Conservation (phyloP, 257 asterid genomes). For the Przewalskia tangutica region DNA sequence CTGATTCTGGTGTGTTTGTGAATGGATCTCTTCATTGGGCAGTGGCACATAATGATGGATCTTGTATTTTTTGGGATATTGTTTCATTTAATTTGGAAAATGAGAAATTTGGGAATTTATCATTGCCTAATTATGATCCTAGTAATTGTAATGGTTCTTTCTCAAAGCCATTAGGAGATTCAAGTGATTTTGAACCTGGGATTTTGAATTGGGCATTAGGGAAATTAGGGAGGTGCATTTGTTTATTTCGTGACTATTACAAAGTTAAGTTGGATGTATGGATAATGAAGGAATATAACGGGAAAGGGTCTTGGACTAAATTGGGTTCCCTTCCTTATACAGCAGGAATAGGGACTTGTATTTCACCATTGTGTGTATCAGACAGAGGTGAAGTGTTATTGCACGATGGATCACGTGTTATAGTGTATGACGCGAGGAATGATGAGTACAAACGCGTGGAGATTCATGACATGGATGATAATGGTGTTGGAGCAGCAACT, state of each 20-base stretch:
- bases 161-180: constrained; percentile 5
- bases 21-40: constrained; percentile 32
- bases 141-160: constrained; percentile 15
- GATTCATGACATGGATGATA: neutral
- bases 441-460: constrained; percentile 11
- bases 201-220: constrained; percentile 9
- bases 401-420: constrained; percentile 9
- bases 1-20: constrained; percentile 13
- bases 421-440: constrained; percentile 25
- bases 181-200: constrained; percentile 24
- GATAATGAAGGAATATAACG: constrained; percentile 43
- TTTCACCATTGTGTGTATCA: constrained; percentile 22
- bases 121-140: constrained; percentile 35
- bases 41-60: neutral
- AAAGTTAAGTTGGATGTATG: constrained; percentile 22
- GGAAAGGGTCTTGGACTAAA: constrained; percentile 35
- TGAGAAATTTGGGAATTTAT: neutral
- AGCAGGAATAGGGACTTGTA: neutral
- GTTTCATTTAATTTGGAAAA: neutral
- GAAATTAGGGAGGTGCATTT: constrained; percentile 25
- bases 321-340: constrained; percentile 20
- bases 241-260: constrained; percentile 16
- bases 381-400: constrained; percentile 28
- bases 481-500: constrained; percentile 17
- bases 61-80: constrained; percentile 9